Percentiles rank a stretch among this genome's conserved stretches.
Evolutionary conservation across 192 early-diverging fungal species (phyloP).

Genomic region (Thoreauomyces humboldtii): DNA sequence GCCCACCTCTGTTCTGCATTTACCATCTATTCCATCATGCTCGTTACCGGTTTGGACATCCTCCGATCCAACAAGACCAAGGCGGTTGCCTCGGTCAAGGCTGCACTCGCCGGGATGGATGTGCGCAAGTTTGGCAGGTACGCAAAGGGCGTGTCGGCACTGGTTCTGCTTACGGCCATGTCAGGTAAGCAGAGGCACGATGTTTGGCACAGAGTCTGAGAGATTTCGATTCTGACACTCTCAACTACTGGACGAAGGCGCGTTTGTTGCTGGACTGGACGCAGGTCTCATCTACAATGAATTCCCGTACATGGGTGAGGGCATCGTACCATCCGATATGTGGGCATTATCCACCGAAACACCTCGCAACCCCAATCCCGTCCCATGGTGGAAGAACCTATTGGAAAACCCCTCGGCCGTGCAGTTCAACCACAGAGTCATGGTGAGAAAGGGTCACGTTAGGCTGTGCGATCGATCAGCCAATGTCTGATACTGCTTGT

Average conservation of each 20-base stretch:
- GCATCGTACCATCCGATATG: conserved; percentile 70
- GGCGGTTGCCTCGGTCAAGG: conserved; percentile 19
- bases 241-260: conserved; percentile 55
- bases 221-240: conserved; percentile 5
- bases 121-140: conserved; percentile 39
- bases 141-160: conserved; percentile 59
- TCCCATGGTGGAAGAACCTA: conserved; percentile 76
- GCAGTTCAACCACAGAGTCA: conserved; percentile 91
- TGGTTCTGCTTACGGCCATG: conserved; percentile 83
- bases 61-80: conserved; percentile 49
- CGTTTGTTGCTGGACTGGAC: conserved; percentile 94
- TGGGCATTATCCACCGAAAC: conserved; percentile 51
- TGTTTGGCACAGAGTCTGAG: not conserved
- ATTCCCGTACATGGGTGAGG: conserved; percentile 91
- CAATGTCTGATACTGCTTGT: no score
- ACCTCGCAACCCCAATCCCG: conserved; percentile 49
- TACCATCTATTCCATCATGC: conserved; percentile 76
- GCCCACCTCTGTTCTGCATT: conserved; percentile 89
- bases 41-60: conserved; percentile 77
- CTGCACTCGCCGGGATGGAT: not conserved
- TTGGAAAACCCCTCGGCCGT: conserved; percentile 93
- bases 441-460: no score
- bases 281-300: conserved; percentile 97
- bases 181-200: conserved; percentile 55
- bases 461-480: no score